A percentile compares a stretch with the other conserved stretches of the same genome.
phyloP scores from a whole-genome alignment of 2,329 filamentous ascomycete species.

The Orbilia quercus region DNA sequence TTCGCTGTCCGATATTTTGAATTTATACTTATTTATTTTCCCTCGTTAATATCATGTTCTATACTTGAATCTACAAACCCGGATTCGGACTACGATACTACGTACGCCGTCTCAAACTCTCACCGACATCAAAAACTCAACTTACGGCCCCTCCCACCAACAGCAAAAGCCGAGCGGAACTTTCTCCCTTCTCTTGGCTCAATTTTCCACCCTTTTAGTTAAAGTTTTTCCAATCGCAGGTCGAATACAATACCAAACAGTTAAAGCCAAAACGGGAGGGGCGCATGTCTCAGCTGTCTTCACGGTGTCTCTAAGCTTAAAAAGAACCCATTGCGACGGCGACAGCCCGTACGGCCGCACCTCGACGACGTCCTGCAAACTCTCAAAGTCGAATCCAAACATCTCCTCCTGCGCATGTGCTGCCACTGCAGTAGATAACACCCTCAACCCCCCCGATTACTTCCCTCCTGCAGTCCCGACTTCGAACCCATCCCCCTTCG shows the following conservation, averaged over 20 bases:
- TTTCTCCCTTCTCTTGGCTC: constrained; percentile 15
- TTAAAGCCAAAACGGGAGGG: neutral
- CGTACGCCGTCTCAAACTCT: constrained; percentile 3
- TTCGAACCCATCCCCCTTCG: neutral
- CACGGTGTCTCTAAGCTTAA: constrained; percentile 56
- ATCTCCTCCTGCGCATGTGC: constrained; percentile 27
- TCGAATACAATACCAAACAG: neutral
- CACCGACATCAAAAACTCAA: too few species aligned
- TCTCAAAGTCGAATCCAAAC: constrained; percentile 33
- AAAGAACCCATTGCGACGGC: constrained; percentile 57
- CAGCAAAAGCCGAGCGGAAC: neutral
- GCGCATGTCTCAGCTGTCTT: constrained; percentile 49
- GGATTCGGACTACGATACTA: too few species aligned
- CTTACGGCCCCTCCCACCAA: too few species aligned
- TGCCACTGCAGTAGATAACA: constrained; percentile 31
- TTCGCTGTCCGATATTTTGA: too few species aligned
- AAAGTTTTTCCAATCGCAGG: neutral
- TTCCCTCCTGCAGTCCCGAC: neutral
- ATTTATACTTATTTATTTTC: neutral
- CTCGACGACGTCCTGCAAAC: constrained; percentile 48
- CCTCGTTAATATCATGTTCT: constrained; percentile 15
- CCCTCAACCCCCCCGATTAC: neutral
- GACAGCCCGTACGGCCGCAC: constrained; percentile 54
- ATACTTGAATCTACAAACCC: too few species aligned
- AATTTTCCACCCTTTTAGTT: constrained; percentile 16